These are phyloP conservation scores for Grammothele lineata DNA, from an alignment of 768 basidiomycete genomes.

Conservation along the genomic window DNA sequence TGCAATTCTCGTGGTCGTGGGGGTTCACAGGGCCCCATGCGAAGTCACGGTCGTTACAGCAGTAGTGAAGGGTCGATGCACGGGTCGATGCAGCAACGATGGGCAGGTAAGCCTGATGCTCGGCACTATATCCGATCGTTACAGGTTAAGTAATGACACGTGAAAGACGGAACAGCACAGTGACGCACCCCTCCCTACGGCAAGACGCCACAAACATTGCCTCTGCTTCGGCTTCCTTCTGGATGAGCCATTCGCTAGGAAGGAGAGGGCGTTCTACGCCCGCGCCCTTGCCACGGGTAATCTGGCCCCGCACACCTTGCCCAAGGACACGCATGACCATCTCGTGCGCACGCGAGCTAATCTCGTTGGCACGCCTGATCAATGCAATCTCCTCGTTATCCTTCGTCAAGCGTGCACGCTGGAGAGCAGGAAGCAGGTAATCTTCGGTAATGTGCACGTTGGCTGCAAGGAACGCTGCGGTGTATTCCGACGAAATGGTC, in stretches of 20 bases:
- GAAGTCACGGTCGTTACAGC: constrained; percentile 86
- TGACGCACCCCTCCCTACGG: constrained; percentile 74
- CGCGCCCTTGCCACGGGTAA: constrained; percentile 41
- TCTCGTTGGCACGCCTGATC: constrained; percentile 77
- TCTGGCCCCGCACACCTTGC: constrained; percentile 55
- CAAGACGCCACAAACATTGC: constrained; percentile 91
- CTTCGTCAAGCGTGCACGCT: constrained; percentile 77
- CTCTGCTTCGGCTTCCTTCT: constrained; percentile 91
- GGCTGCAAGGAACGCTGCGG: constrained; percentile 31
- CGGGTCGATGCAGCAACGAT: constrained; percentile 86
- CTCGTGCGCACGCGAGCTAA: constrained; percentile 89
- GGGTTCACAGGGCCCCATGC: constrained; percentile 73
- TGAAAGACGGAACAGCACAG: background rate
- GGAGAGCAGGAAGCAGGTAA: constrained; percentile 75
- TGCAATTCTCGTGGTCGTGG: constrained; percentile 51
- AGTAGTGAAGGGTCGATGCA: constrained; percentile 91
- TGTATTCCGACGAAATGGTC: constrained; percentile 38
- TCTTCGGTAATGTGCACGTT: constrained; percentile 45
- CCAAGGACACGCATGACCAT: constrained; percentile 90
- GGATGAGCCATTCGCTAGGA: constrained; percentile 83
- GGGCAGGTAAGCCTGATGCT: constrained; percentile 88
- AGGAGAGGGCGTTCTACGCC: constrained; percentile 44
- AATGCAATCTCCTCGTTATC: constrained; percentile 65
- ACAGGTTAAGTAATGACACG: background rate
- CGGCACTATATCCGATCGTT: constrained; percentile 43